Evolutionary conservation across 2,329 filamentous ascomycete genomes (phyloP), one percentile per base, ranked within the genome.

Genomic region (Penicillium sp.): DNA sequence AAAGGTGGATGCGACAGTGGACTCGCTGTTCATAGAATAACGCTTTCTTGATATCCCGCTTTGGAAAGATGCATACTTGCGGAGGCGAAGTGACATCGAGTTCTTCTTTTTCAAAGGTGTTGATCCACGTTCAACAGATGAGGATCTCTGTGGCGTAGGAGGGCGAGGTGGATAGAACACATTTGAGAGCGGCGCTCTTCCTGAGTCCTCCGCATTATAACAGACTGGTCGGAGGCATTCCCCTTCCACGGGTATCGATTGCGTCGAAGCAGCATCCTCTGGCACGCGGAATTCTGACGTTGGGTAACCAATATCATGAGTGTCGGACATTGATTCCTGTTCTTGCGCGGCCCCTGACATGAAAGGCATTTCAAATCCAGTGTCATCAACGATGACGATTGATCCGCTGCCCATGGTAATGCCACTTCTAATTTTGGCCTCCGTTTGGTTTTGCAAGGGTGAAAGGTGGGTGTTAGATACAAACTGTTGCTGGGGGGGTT

Each of bases 381-480:
- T 85, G 59, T 83, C 83, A 63, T 95, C 90, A 34, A 96, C 86
- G 66, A 96, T 95, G 52, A 96, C 82, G 61, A 96, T 95, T 0
- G 91, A 96, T 67, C 92, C 88, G 78, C 91, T 96, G n/a, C 91
- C 90, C 10, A 81, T 81, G 0, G 91, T 94, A 43, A 93, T 83
- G 52, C 79, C 78, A 59, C 82, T 85, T 49, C 69, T 61, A 31
- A 65, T 55, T 43, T 81, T 74, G 8, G 73, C 61, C 5, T 69
- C 67, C 5, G 65, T 60, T 4, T 73, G 63, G 38, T 40, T 31
- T 27, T 57, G 49, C 21, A 58, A 51, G 22, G 50, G 47, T 10
- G 50, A 47, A 16, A 49, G 39, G 22, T 50, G 24, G 4, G 22
- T 14, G 14, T 57, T 47, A 10, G 47, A 29, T 22, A 31, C 38